These are phyloP conservation scores for Ophiosphaerella herpotricha DNA, from an alignment of 2,329 filamentous ascomycete species.

Conservation along the genomic window DNA sequence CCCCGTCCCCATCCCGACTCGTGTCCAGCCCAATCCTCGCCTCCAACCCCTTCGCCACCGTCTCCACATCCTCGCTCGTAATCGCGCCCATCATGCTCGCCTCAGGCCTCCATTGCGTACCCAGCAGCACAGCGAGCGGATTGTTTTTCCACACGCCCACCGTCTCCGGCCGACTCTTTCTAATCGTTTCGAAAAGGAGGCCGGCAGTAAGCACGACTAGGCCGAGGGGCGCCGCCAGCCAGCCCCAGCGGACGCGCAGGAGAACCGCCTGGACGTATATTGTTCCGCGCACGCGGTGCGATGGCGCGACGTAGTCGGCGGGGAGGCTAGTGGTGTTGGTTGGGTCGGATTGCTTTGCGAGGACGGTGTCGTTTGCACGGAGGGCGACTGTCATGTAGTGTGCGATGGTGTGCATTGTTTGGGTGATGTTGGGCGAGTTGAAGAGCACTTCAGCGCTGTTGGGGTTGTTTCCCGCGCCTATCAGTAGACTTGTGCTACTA, in stretches of 20 bases:
- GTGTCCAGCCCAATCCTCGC: neutral
- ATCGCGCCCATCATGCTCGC: neutral
- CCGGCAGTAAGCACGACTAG: neutral
- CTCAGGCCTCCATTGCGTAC: neutral
- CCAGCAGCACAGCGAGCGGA: neutral
- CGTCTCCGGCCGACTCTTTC: neutral
- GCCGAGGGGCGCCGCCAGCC: neutral
- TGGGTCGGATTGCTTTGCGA: neutral
- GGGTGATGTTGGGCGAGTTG: neutral
- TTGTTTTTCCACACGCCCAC: neutral
- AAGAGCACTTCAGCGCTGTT: no score
- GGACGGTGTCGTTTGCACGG: neutral
- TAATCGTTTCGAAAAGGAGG: neutral
- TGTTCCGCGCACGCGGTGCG: neutral
- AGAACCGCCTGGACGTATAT: neutral
- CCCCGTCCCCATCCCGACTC: neutral
- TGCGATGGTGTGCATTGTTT: neutral
- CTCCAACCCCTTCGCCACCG: neutral
- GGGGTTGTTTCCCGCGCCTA: no score
- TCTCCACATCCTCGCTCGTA: neutral
- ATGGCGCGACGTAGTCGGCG: neutral
- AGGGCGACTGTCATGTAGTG: neutral
- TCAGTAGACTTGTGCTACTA: no score
- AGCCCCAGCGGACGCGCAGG: neutral
- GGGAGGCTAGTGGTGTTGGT: neutral